Evolutionary conservation across 78 protist genomes (phyloP), one percentile per base, ranked within the genome.

Genomic region (Chrysochromulina tobinii): DNA sequence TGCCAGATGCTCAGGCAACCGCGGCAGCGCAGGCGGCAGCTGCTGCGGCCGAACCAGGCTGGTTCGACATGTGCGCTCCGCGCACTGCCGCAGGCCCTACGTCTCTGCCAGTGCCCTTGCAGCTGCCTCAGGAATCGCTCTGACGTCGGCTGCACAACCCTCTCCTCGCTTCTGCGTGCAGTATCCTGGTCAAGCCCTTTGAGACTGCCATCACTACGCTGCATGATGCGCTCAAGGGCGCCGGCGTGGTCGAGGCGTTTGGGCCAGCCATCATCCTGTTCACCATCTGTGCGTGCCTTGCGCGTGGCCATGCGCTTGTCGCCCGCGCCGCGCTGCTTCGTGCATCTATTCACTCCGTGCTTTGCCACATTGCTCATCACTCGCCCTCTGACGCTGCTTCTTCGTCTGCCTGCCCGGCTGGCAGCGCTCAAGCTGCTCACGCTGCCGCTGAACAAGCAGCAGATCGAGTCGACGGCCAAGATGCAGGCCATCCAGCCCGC

Each of bases 251-350:
- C 8, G 8, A 66, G 14, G 14, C 27, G 25, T 75, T 15, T n/a
- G 83, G 83, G 27, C 83, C 83, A 6, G 83, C 83, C n/a, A 75
- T 75, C 83, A 75, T 75, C 57, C 3, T 75, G 58, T 75, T 75
- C 57, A 75, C 83, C 12, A 38, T 75, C 83, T 75, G 57, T 50
- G 83, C 7, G 23, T 59, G 23, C 64, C 64, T 59, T 59, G 12
- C 64, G 64, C 7, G 64, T 59, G 64, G 23, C 64, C 12, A 7
- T 59, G 12, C 23, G 12, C 64, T 59, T 59, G 23, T 59, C 23
- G 7, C 23, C 64, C 23, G 38, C 38, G 38, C 38, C 64, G 64
- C 64, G 64, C 64, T 59, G 64, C 64, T 14, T 7, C 64, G 64
- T 59, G 64, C 64, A 7, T 59, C 12, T 59, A 7, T 12, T 14